phyloP scores from a whole-genome alignment of 1,284 basidiomycete genomes.

The Takashimella koratensis region DNA sequence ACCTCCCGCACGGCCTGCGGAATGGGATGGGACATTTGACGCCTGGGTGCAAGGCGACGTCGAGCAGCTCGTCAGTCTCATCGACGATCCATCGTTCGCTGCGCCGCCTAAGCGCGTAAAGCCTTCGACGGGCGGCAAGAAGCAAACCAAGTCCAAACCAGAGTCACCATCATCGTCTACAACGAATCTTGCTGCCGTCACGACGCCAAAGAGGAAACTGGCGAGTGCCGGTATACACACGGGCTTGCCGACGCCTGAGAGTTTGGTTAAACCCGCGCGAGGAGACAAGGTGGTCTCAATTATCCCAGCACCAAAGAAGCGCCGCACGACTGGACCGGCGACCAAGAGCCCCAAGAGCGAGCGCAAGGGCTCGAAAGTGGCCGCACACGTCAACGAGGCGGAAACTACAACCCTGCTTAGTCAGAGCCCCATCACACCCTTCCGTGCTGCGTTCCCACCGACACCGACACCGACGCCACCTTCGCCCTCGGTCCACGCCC shows the following conservation, averaged over 20 bases:
- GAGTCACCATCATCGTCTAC: neutral
- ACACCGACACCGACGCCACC: neutral
- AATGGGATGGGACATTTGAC: conserved; percentile 91
- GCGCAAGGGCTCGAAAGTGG: no score
- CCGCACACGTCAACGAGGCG: no score
- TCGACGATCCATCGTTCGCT: conserved; percentile 11
- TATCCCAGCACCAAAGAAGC: no score
- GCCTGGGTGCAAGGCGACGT: conserved; percentile 87
- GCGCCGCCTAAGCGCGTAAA: neutral
- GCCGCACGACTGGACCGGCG: neutral
- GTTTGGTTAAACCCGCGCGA: no score
- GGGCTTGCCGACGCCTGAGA: neutral
- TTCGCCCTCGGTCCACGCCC: neutral
- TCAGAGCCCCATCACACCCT: neutral
- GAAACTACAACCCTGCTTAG: no score
- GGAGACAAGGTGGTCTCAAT: no score
- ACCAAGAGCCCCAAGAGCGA: no score
- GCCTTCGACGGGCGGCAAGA: neutral
- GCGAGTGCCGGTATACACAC: neutral
- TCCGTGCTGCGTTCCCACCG: neutral
- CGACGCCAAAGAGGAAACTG: neutral
- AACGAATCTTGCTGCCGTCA: neutral
- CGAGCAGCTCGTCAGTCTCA: conserved; percentile 63
- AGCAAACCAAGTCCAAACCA: neutral
- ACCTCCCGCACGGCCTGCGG: conserved; percentile 75